A percentile compares a stretch with the other conserved stretches of the same genome.
Evolutionary conservation across 2,329 filamentous ascomycete genomes (phyloP).

Genomic region (Aspergillus phoenicis): DNA sequence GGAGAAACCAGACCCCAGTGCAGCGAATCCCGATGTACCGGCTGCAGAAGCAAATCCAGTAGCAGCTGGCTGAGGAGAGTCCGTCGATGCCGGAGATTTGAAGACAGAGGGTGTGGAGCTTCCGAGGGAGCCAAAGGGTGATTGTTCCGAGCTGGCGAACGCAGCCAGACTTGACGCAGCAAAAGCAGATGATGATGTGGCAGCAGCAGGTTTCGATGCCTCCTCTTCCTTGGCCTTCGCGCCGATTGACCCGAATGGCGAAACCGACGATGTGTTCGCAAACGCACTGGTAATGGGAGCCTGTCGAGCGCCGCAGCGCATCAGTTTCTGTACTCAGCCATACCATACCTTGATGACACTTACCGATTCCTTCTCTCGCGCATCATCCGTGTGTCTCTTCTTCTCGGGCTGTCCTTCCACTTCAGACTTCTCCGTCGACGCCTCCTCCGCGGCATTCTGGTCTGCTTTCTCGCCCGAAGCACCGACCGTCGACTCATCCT

Average conservation of each 20-base stretch:
- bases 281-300: constrained; percentile 43
- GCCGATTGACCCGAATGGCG: constrained; percentile 45
- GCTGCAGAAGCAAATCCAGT: constrained; percentile 37
- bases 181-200: constrained; percentile 64
- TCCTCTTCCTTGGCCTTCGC: constrained; percentile 31
- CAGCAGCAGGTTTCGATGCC: constrained; percentile 30
- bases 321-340: background rate
- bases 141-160: constrained; percentile 62
- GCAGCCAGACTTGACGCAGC: constrained; percentile 69
- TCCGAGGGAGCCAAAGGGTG: constrained; percentile 64
- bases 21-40: constrained; percentile 41
- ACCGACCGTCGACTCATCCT: constrained; percentile 31
- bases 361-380: constrained; percentile 38
- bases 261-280: constrained; percentile 46
- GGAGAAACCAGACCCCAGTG: constrained; percentile 40
- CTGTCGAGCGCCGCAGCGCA: constrained; percentile 19
- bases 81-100: constrained; percentile 31
- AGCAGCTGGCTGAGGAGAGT: constrained; percentile 24
- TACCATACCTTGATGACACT: constrained; percentile 19
- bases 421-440: constrained; percentile 18
- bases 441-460: constrained; percentile 14
- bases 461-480: constrained; percentile 19
- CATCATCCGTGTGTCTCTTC: constrained; percentile 47
- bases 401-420: constrained; percentile 44
- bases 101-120: constrained; percentile 49